Evolutionary conservation across 305 asterid genomes (phyloP), one percentile per base, ranked within the genome.

Genomic region (Rubia balearica): DNA sequence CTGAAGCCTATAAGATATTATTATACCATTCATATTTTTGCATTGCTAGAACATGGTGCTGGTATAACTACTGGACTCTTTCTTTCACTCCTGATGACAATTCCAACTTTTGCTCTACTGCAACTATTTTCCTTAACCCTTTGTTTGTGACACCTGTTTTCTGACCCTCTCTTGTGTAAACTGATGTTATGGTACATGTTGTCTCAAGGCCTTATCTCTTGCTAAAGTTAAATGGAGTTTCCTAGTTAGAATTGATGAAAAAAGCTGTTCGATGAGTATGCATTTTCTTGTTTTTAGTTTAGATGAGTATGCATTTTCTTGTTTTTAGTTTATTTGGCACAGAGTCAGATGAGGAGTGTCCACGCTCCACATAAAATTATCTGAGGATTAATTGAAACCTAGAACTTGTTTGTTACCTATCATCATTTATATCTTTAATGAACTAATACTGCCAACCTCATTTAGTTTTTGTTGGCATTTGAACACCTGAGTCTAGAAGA

Each of bases 231-330:
- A 64, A 17, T 64, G 24, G 33, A 64, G 40, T 67, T 67, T 45
- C 71, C 59, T 67, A 10, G 60, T 46, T 67, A 12, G 57, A 27
- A 40, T 46, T 67, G 53, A 67, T 67, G 16, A 6, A 46, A 56
- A 24, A 22, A 56, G 57, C 27, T 45, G 40, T 45, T 55, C n/a
- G 16, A 40, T 6, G 2, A 21, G 57, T 12, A 19, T 45, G 57
- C 11, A 19, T 1, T 22, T 10, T 19, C 41, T 21, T 42, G n/a
- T n/a, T n/a, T n/a, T n/a, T n/a, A n/a, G n/a, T n/a, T n/a, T n/a
- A n/a, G 27, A 24, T 24, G 27, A 24, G 27, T 24, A 24, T 24
- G 27, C 27, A 24, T 24, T 24, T 24, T 24, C 1, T 24, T 0
- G 4, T 65, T 19, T 65, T 55, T 65, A 21, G 8, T 21, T 49